These are phyloP conservation scores for Phytophthora chlamydospora DNA, from an alignment of 352 stramenopile genomes.

Conservation along the genomic window DNA sequence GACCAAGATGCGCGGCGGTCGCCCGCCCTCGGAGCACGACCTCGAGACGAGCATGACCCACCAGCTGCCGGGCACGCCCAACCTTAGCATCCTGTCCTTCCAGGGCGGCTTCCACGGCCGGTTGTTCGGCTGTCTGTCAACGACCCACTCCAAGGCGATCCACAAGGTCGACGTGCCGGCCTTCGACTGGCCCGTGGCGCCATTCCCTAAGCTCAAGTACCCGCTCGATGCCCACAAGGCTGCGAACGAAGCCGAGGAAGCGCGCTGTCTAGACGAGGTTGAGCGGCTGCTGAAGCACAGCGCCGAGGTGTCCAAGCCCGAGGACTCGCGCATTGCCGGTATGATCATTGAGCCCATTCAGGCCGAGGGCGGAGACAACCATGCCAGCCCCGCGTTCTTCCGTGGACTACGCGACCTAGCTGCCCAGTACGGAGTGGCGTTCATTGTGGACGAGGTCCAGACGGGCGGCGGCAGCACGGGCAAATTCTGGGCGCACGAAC, in stretches of 20 bases:
- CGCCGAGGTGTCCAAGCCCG: slow-evolving; percentile 30
- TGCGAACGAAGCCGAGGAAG: slow-evolving; percentile 73
- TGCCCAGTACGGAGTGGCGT: slow-evolving; percentile 65
- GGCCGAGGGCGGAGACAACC: slow-evolving; percentile 81
- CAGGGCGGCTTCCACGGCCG: slow-evolving; percentile 83
- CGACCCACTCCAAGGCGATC: slow-evolving; percentile 86
- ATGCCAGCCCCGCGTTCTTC: slow-evolving; percentile 80
- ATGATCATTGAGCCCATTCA: slow-evolving; percentile 88
- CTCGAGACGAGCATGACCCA: slow-evolving; percentile 78
- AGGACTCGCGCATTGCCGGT: slow-evolving; percentile 58
- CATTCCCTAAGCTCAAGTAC: slow-evolving; percentile 75
- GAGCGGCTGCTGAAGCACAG: slow-evolving; percentile 58
- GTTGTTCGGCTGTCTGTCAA: slow-evolving; percentile 79
- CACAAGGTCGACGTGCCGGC: slow-evolving; percentile 88
- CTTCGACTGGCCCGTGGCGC: slow-evolving; percentile 83
- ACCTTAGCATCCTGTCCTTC: slow-evolving; percentile 86
- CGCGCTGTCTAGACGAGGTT: slow-evolving; percentile 68
- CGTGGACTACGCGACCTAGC: slow-evolving; percentile 59
- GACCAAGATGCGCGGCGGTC: slow-evolving; percentile 67
- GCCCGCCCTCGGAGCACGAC: slow-evolving; percentile 61
- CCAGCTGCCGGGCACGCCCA: slow-evolving; percentile 67
- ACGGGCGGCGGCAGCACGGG: slow-evolving; percentile 82
- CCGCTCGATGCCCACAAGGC: slow-evolving; percentile 64
- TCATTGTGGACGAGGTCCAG: slow-evolving; percentile 89
- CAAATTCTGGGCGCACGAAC: slow-evolving; percentile 87